Base-by-base conservation (phyloP, 768 basidiomycete genomes). In the Tylopilus felleus region DNA sequence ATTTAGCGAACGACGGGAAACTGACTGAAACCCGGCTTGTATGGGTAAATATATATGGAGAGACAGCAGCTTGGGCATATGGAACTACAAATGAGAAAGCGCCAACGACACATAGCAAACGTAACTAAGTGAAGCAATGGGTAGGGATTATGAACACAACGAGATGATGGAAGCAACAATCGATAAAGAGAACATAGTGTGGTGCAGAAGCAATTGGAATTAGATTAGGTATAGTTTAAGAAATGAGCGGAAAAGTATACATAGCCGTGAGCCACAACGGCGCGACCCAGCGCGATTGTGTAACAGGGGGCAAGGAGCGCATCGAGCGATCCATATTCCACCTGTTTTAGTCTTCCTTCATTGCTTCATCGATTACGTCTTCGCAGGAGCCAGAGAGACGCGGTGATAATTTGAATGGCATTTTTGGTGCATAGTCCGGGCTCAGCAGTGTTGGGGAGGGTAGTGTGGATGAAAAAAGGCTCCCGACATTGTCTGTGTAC, bases 161-260 rank as follows among this genome's bases (percentile, higher is more conserved):
- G 14, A n/a, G 19, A 45, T 21, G 22, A 42, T 25, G 41, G 27
- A 10, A 35, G 16, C 7, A 8, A 14, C 28, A 38, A 21, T 1
- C 17, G n/a, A 21, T 25, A 22, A 27, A 41, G 13, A 38, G 46
- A 23, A 46, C 50, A 53, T 47, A 47, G 33, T 51, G 27, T 17
- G 35, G 33, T 51, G 27, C 19, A 33, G 19, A 25, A 29, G 17
- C 2, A 28, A 42, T 41, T 31, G 47, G 6, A 38, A 65, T 69
- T 69, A 68, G 16, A 48, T 46, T 17, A 47, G 45, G 42, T 42
- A 51, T 65, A 68, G 22, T 47, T 2, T 59, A 62, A 47, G 44
- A 47, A 40, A 48, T 25, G 10, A 27, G 49, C 27, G 28, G 16
- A 31, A 45, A 56, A 45, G 27, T 43, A 49, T 35, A 52, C 28